Evolutionary conservation across 2,329 filamentous ascomycete species (phyloP).

Genomic region (Aciculosporium take): DNA sequence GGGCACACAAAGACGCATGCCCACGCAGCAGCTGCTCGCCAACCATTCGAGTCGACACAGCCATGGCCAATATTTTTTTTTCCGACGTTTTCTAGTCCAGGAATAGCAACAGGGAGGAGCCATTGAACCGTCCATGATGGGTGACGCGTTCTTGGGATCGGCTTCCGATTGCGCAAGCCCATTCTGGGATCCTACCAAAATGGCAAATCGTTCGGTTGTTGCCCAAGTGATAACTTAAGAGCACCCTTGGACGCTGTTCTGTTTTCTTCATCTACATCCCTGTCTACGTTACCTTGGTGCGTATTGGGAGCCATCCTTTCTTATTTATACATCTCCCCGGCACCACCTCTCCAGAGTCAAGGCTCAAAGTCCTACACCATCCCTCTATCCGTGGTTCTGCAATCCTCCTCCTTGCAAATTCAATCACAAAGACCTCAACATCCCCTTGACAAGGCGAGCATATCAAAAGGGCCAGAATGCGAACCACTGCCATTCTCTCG

Average conservation of each 20-base stretch:
- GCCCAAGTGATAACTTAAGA: constrained; percentile 2
- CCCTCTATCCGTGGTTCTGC: not conserved
- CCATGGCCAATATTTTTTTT: not conserved
- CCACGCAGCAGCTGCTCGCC: not conserved
- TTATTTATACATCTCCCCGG: too few relatives aligned
- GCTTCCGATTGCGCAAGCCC: too few relatives aligned
- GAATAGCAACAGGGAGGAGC: constrained; percentile 2
- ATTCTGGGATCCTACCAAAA: too few relatives aligned
- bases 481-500: constrained; percentile 8
- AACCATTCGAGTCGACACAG: not conserved
- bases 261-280: too few relatives aligned
- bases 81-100: constrained; percentile 3
- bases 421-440: too few relatives aligned
- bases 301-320: too few relatives aligned
- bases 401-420: not conserved
- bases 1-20: not conserved
- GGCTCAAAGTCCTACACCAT: too few relatives aligned
- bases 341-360: too few relatives aligned
- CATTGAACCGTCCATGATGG: not conserved
- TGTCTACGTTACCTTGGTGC: not conserved
- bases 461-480: constrained; percentile 10
- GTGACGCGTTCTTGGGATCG: constrained; percentile 2
- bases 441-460: not conserved
- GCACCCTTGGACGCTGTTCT: not conserved
- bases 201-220: not conserved